Evolutionary conservation across 164 flowering plant species (phyloP), one percentile per base, ranked within the genome.

Genomic region (Pachysandra terminalis): DNA sequence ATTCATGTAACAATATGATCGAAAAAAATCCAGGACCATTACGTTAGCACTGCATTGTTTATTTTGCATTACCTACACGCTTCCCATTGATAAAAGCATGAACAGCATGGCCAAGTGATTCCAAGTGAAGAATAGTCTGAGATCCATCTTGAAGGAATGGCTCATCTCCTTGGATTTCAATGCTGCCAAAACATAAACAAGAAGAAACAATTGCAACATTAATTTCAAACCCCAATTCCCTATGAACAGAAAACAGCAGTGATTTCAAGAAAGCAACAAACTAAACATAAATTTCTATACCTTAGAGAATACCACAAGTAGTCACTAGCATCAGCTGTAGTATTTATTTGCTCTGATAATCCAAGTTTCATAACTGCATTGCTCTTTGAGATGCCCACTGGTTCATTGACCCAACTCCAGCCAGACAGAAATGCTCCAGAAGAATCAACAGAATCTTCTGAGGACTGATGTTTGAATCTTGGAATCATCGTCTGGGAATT

Each of bases 301-400:
- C 99, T 93, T 60, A 86, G 22, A 45, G 99, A 93, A 81, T 96
- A 96, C 99, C 99, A 96, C 73, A 96, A 77, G 71, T 96, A 91
- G 75, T 96, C 99, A 81, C 98, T 96, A 79, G 73, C 75, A 79
- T 96, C 99, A 73, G 99, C 90, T 56, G 99, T 93, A 9, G 90
- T 87, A 74, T 87, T 96, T 75, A 96, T 91, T 73, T 96, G 99
- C 83, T 96, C 99, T 56, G 84, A 12, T 41, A 93, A 74, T 60
- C 96, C 93, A 49, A 53, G 55, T 74, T 78, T 91, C 22, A 62
- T 65, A 68, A 96, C 83, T 64, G 93, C 79, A 74, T 74, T 63
- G 17, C 75, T 73, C 76, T 82, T 88, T 62, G 98, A 87, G 67
- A 93, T 84, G 25, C 98, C 99, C 25, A 93, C 85, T 53, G 97